Evolutionary conservation across 2,329 filamentous ascomycete genomes (phyloP), one percentile per base, ranked within the genome.

Genomic region (Chaetothyriales sp.): DNA sequence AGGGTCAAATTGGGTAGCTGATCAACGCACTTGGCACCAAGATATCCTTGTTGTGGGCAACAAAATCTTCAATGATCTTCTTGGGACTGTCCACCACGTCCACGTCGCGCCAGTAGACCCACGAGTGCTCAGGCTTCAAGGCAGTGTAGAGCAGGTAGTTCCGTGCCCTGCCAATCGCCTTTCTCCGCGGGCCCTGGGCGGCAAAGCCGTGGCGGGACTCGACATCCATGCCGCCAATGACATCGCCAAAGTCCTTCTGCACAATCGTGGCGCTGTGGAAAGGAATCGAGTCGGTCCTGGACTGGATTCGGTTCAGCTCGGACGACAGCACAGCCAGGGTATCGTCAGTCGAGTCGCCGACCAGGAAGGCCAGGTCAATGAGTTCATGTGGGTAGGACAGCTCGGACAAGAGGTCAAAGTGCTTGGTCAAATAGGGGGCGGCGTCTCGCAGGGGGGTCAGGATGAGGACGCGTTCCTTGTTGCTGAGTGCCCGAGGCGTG

Each of bases 61-160:
- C 84, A 60, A 98, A 93, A 63, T 98, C 92, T 70, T 98, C 89
- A 32, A 98, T 74, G 54, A 98, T 93, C 63, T 78, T 82, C 56
- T 78, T 76, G 1, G 90, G 87, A 65, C 84, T 94, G 64, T 98
- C 89, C 46, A 86, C 81, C 60, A 98, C 95, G 67, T 98, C 92
- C 47, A 95, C 89, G 66, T 98, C 92, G 53, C 92, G 80, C 92
- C 92, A 98, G 68, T 95, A 96, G 7, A 96, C 89, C 92, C 92
- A 98, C 7, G 88, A 90, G 65, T 98, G 92, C 55, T 96, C 88
- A 0, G 88, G 81, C 71, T 93, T 94, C 61, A 98, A 65, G 2
- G 92, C 83, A 0, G 86, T 75, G 28, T 81, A 79, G 1, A 98
- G 78, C 18, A 98, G 75, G 67, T 94, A 98, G 67, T 98, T 98